Evolutionary conservation across 1,139 yeast genomes (phyloP), one percentile per base, ranked within the genome.

Genomic region (Arxiozyma bovina): DNA sequence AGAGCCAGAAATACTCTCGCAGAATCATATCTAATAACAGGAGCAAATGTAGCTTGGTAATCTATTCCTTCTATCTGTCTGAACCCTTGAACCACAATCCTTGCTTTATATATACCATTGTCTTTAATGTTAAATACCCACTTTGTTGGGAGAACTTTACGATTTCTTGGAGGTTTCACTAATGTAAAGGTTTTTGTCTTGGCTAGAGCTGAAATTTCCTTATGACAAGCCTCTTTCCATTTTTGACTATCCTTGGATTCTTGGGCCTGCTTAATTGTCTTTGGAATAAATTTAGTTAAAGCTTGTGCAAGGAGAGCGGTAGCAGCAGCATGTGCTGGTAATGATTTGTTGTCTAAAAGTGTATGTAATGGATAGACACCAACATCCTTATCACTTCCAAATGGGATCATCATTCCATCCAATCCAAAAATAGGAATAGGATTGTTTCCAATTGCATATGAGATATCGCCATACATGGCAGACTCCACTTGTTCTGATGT

Each of bases 11-110:
- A 45, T 9, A 57, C 15, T 17, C 61, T 38, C n/a, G 62, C 60
- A 15, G 59, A 51, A 20, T 59, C 63, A 48, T 53, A 53, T 3
- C 56, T 50, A n/a, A 63, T 56, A 20, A 64, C 68, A 4, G 68
- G 66, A 20, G 67, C 60, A 54, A 61, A 65, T 8, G 63, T 59
- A 25, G 64, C 64, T 2, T 53, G 34, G 50, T 63, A 66, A 48
- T 65, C 67, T 42, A 62, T 56, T 27, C 67, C 66, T 18, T 51
- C 55, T 9, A 42, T 44, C 50, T 64, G 55, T 51, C 50, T 52
- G 57, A 45, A 44, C 2, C 67, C 69, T 25, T 55, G 56, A 40
- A 57, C 64, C 17, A 63, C 66, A 17, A 62, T 49, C 17, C 67
- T 42, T 4, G 67, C 66, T 49, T 64, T 63, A 22, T 57, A 38